Evolutionary conservation across 331 rosid species (phyloP), one percentile per base, ranked within the genome.

Genomic region (Rhamnella rubrinervis): DNA sequence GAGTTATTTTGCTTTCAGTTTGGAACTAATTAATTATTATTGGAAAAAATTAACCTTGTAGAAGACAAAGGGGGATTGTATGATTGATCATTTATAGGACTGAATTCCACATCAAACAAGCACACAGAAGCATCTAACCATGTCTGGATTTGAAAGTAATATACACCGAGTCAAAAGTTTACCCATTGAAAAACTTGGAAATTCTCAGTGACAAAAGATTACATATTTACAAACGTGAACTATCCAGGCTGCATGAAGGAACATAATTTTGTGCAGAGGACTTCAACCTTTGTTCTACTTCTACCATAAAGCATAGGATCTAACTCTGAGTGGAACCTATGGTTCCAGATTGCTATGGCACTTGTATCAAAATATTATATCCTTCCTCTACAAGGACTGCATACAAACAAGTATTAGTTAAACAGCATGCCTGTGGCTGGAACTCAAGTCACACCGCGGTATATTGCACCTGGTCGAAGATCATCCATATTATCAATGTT

Each of bases 401-500:
- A n/a, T 53, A 17, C 6, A 53, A 49, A 49, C 15, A 14, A n/a
- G 19, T 19, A 49, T 65, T 40, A 17, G 49, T 39, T 40, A 50
- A 63, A 39, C 26, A 11, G 20, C 53, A 25, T 31, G 49, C 39
- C 62, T 47, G 62, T 16, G 57, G 25, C 58, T 18, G 26, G 21
- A 18, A 55, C 83, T 92, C 86, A 93, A 77, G 61, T 88, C 63
- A 83, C 80, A 55, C 98, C 98, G 20, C 97, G 96, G 55, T 90
- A 93, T 50, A 88, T 81, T 46, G 89, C 96, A 76, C 91, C 96
- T 23, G 95, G 95, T 31, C 92, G 90, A 70, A 93, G 96, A 75
- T 93, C 96, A 73, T 90, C 98, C 92, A 93, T 81, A 59, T 85
- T 90, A 57, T 90, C 97, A 23, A 90, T 88, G 76, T 81, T 86